Conservation (phyloP, 176 grass and related monocot species). For the Oryza glumipatula region DNA sequence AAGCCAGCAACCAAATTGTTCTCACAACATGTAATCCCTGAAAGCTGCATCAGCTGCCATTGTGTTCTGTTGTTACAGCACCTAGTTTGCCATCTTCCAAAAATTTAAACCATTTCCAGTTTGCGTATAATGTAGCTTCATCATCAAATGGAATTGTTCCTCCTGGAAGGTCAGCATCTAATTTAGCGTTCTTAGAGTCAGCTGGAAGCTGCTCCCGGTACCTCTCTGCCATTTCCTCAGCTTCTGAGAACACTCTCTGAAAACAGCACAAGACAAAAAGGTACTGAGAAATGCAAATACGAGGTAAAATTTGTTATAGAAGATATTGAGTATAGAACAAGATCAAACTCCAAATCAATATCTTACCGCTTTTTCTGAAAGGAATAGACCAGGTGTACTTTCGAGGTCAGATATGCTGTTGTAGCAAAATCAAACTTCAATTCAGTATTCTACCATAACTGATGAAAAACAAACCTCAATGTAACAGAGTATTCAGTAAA, state of each 20-base stretch:
- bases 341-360: conserved; percentile 27
- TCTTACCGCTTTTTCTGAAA: conserved; percentile 74
- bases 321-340: background rate
- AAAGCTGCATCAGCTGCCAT: background rate
- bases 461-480: background rate
- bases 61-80: conserved; percentile 17
- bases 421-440: conserved; percentile 28
- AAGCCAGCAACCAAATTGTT: background rate
- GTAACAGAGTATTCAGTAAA: conserved; percentile 36
- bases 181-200: conserved; percentile 33
- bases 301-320: conserved; percentile 12
- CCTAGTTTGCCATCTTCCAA: conserved; percentile 47
- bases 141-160: conserved; percentile 66
- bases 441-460: conserved; percentile 14
- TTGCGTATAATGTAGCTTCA: conserved; percentile 70
- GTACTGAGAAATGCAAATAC: background rate
- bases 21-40: conserved; percentile 2
- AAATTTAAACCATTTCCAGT: conserved; percentile 95
- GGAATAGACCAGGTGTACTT: conserved; percentile 76
- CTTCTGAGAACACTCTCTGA: conserved; percentile 87
- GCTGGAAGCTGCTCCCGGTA: conserved; percentile 65
- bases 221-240: conserved; percentile 66
- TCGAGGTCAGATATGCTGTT: conserved; percentile 90
- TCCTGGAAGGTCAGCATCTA: conserved; percentile 37
- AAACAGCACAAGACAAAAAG: conserved; percentile 27